These are phyloP conservation scores for Rusavskia elegans DNA, from an alignment of 495 filamentous ascomycete species.

Conservation along the genomic window DNA sequence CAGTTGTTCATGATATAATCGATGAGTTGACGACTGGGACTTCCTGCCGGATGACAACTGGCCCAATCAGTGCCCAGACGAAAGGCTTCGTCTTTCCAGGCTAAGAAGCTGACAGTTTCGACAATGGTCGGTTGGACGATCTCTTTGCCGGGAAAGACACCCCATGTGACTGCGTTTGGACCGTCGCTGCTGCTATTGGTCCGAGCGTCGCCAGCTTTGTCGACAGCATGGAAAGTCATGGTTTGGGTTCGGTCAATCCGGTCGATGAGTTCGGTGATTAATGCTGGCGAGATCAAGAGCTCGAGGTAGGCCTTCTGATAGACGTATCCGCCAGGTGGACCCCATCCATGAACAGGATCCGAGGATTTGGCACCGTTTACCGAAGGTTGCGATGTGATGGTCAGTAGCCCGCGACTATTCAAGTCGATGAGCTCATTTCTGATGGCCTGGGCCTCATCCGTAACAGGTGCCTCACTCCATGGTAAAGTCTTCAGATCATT, in stretches of 20 bases:
- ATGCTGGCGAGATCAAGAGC: constrained; percentile 62
- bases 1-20: constrained; percentile 72
- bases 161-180: constrained; percentile 97
- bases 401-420: constrained; percentile 76
- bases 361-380: constrained; percentile 85
- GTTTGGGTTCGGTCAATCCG: constrained; percentile 67
- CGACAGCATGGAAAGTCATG: constrained; percentile 85
- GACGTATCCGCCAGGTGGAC: constrained; percentile 85
- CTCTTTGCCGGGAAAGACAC: constrained; percentile 96
- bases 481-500: constrained; percentile 70
- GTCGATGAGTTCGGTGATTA: constrained; percentile 62
- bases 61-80: constrained; percentile 87
- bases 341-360: constrained; percentile 83
- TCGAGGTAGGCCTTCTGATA: constrained; percentile 98
- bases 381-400: constrained; percentile 95
- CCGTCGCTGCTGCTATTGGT: constrained; percentile 76
- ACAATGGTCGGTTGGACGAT: constrained; percentile 99
- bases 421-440: constrained; percentile 59
- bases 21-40: constrained; percentile 70
- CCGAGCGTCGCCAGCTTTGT: constrained; percentile 58
- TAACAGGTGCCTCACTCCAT: constrained; percentile 86
- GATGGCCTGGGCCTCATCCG: constrained; percentile 63
- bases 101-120: constrained; percentile 91
- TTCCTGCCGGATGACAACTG: constrained; percentile 64
- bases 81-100: constrained; percentile 98